These are phyloP conservation scores for Tephrocybe sp. DNA, from an alignment of 768 basidiomycete species.

Conservation along the genomic window DNA sequence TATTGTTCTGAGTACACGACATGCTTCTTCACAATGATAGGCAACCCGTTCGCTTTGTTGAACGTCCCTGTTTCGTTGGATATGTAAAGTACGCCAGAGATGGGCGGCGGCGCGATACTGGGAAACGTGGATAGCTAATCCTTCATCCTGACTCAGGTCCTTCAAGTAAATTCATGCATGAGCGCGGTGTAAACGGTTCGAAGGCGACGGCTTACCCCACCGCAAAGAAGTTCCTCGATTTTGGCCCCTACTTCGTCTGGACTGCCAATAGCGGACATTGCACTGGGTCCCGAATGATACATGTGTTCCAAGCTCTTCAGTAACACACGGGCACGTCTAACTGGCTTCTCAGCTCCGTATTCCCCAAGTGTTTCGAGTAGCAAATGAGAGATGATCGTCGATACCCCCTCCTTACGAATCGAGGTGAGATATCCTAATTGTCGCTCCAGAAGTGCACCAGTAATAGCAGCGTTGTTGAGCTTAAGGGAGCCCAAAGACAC, in stretches of 20 bases:
- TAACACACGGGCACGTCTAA: constrained; percentile 57
- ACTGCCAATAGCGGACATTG: constrained; percentile 22
- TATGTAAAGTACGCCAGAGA: constrained; percentile 70
- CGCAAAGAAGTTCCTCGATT: constrained; percentile 36
- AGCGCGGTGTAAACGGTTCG: background rate
- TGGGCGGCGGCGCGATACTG: constrained; percentile 57
- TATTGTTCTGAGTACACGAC: constrained; percentile 40
- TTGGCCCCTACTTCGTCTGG: constrained; percentile 38
- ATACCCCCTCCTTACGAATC: constrained; percentile 54
- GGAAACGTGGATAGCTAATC: constrained; percentile 27
- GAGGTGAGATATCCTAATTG: constrained; percentile 57
- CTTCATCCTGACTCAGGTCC: constrained; percentile 32
- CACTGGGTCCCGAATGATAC: constrained; percentile 33
- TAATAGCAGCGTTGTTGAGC: constrained; percentile 26
- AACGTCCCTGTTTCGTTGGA: constrained; percentile 51
- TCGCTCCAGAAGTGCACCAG: constrained; percentile 57
- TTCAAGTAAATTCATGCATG: constrained; percentile 11
- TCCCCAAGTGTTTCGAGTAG: constrained; percentile 46
- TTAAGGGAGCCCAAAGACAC: constrained; percentile 42
- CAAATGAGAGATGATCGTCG: constrained; percentile 35
- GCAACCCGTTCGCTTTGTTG: constrained; percentile 45
- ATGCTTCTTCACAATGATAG: constrained; percentile 53
- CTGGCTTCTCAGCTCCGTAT: constrained; percentile 50
- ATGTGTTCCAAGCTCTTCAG: constrained; percentile 51
- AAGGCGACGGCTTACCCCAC: constrained; percentile 32